A percentile compares a stretch with the other conserved stretches of the same genome.
phyloP scores from a whole-genome alignment of 805 yeast species.

The Tetrapisispora nanseiensis region DNA sequence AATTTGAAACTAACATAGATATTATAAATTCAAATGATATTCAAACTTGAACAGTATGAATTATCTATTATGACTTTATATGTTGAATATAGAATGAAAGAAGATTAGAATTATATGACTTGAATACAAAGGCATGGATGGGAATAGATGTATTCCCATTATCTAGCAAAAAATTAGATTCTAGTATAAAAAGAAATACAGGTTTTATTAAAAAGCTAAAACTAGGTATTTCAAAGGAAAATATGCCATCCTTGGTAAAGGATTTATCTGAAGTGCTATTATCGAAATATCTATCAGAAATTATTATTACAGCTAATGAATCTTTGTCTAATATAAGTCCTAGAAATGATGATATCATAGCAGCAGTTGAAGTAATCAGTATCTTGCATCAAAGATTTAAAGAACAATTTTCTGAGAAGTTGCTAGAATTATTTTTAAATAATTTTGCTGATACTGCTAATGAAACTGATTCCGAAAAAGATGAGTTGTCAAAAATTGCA shows the following conservation, averaged over 20 bases:
- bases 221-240: conserved; percentile 46
- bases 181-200: conserved; percentile 74
- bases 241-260: conserved; percentile 37
- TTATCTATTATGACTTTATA: not conserved
- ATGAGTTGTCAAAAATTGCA: conserved; percentile 32
- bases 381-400: conserved; percentile 71
- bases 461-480: conserved; percentile 31
- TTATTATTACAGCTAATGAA: conserved; percentile 53
- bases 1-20: not conserved
- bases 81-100: conserved; percentile 12
- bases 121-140: conserved; percentile 45
- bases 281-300: conserved; percentile 66
- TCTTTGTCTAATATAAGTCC: conserved; percentile 41
- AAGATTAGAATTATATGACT: conserved; percentile 14
- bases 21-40: not conserved
- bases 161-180: conserved; percentile 39
- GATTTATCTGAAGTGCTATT: conserved; percentile 57
- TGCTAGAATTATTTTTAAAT: conserved; percentile 35
- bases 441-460: conserved; percentile 31
- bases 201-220: conserved; percentile 67
- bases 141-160: conserved; percentile 34
- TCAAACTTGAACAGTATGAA: not conserved
- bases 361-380: conserved; percentile 59
- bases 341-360: conserved; percentile 46
- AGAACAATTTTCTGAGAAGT: conserved; percentile 39